A percentile compares a stretch with the other conserved stretches of the same genome.
Conservation (phyloP, 441 rosid genomes). For the Jatropha multifida region DNA sequence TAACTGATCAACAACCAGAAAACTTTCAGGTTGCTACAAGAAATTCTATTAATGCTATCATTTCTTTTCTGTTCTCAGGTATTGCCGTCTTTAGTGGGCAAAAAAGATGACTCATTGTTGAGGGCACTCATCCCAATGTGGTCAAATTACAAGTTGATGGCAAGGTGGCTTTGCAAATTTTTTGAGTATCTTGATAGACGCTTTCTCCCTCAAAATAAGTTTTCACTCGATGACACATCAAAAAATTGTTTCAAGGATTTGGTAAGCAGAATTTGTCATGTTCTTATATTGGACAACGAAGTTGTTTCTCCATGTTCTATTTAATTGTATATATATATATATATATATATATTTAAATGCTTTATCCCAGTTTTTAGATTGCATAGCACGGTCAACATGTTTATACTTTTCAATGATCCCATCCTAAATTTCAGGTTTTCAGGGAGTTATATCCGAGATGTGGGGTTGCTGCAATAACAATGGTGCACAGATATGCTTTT, state of each 20-base stretch:
- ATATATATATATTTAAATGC: not conserved
- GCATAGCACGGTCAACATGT: not conserved
- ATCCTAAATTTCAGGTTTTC: constrained; percentile 6
- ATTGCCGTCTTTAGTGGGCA: constrained; percentile 9
- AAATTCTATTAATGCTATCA: not conserved
- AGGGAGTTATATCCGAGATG: constrained; percentile 5
- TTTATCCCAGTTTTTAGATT: not conserved
- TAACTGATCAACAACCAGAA: not conserved
- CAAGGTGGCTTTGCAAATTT: constrained; percentile 38
- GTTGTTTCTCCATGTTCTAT: not conserved
- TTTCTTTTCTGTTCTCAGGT: not conserved
- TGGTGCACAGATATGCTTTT: not conserved
- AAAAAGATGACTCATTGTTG: constrained; percentile 30
- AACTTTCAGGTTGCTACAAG: not conserved
- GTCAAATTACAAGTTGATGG: constrained; percentile 44
- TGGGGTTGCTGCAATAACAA: constrained; percentile 7
- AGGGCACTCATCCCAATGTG: constrained; percentile 34
- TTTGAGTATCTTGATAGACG: constrained; percentile 36
- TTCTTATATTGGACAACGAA: not conserved
- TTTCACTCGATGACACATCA: not conserved
- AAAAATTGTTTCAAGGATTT: not conserved
- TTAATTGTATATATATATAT: not conserved
- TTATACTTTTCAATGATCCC: not conserved
- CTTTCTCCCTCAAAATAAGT: constrained; percentile 21
- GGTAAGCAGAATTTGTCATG: constrained; percentile 9